Conservation (phyloP, 805 yeast genomes). For the Candida xiaguanensis region DNA sequence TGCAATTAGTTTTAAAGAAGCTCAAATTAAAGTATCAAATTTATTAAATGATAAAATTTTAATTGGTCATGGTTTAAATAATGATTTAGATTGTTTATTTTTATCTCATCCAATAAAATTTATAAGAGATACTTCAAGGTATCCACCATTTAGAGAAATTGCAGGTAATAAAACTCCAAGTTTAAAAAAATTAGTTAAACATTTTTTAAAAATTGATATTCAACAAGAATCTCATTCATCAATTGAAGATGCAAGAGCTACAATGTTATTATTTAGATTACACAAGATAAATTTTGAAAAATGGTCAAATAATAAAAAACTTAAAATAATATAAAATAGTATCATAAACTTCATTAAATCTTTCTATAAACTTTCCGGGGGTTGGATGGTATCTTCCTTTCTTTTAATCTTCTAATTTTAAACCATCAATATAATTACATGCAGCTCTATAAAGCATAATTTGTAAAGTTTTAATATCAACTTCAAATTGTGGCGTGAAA, state of each 20-base stretch:
- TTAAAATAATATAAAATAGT: neutral
- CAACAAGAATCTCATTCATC: conserved; percentile 80
- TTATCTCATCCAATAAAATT: conserved; percentile 61
- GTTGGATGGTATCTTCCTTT: too few species aligned
- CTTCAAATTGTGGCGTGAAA: conserved; percentile 9
- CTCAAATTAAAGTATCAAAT: conserved; percentile 54
- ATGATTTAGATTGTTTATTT: conserved; percentile 68
- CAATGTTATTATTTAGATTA: conserved; percentile 74
- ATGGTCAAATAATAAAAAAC: conserved; percentile 8
- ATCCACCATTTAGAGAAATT: conserved; percentile 52
- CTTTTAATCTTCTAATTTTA: conserved; percentile 28
- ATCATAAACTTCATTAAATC: conserved; percentile 2
- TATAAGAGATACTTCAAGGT: conserved; percentile 74
- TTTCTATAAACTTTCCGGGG: too few species aligned
- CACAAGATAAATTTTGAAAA: conserved; percentile 62
- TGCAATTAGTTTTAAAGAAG: conserved; percentile 66
- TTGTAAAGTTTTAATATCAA: conserved; percentile 20
- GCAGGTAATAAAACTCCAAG: conserved; percentile 71
- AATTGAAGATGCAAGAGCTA: conserved; percentile 85
- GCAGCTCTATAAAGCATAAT: conserved; percentile 37
- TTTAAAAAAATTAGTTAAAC: conserved; percentile 60
- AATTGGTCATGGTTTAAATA: conserved; percentile 83
- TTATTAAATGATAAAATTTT: conserved; percentile 54
- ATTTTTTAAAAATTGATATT: conserved; percentile 55
- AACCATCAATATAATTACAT: conserved; percentile 33